Conservation (phyloP, 169 alveolate species). For the Babesia gibsoni region DNA sequence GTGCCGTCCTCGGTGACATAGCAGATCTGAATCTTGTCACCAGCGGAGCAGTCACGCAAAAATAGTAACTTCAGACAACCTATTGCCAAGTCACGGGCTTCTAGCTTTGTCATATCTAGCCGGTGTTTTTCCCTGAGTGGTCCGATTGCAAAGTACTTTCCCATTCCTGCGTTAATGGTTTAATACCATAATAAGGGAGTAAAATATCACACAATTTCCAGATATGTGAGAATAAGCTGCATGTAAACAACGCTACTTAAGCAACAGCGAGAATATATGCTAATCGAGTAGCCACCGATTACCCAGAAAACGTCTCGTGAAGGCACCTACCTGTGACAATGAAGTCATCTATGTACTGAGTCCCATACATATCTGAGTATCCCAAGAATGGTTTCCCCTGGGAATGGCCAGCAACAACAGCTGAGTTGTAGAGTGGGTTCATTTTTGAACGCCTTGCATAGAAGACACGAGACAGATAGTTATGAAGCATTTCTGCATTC, state of each 20-base stretch:
- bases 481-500: slow-evolving; percentile 51
- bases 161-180: slow-evolving; percentile 35
- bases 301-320: no score
- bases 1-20: slow-evolving; percentile 46
- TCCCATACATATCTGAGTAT: slow-evolving; percentile 59
- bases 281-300: no score
- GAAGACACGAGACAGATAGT: slow-evolving; percentile 51
- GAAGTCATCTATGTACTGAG: slow-evolving; percentile 60
- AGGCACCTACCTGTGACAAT: slow-evolving; percentile 58
- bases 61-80: slow-evolving; percentile 52
- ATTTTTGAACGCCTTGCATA: slow-evolving; percentile 52
- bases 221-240: neutral
- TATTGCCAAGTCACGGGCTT: slow-evolving; percentile 54
- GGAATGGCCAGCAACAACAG: slow-evolving; percentile 51
- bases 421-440: slow-evolving; percentile 51
- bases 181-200: no score
- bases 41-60: slow-evolving; percentile 64
- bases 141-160: slow-evolving; percentile 68
- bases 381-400: slow-evolving; percentile 48
- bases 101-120: slow-evolving; percentile 26
- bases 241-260: neutral
- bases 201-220: no score
- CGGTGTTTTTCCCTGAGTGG: slow-evolving; percentile 63
- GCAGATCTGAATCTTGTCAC: slow-evolving; percentile 53
- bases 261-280: no score